Base-by-base conservation (phyloP, 805 yeast genomes). In the Candida taoyuanica region DNA sequence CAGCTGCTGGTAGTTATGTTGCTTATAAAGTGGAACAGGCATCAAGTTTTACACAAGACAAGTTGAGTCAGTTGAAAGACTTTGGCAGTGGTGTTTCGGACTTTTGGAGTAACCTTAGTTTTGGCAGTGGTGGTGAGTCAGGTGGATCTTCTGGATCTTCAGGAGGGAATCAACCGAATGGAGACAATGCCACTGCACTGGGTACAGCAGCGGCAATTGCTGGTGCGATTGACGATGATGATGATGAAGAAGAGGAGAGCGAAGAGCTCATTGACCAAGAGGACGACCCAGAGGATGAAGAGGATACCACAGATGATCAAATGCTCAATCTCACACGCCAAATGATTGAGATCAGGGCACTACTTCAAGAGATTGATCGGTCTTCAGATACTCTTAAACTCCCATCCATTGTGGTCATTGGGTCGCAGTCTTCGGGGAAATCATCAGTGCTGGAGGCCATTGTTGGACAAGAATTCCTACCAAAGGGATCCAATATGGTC, bases 401-500 rank as follows among this genome's bases (percentile, higher is more conserved):
- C 29, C 98, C 98, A 2, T 84, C 97, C 0, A 93, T 93, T 52
- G 98, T 93, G 21, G 98, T 93, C 3, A 77, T 93, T 45, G 99
- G 99, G 0, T 91, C 98, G 1, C 99, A 93, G 65, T 85, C 95
- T 7, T 85, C 96, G 30, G 99, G 99, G 31, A 93, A 93, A 60
- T 87, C 97, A 0, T 91, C 98, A 1, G 98, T 93, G 1, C 70
- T 93, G 33, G 98, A 93, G 60, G 77, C 96, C 6, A 85, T 93
- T 41, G 99, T 93, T 5, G 99, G 99, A n/a, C 95, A 85, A 51
- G 97, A 93, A 58, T 93, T 93, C 50, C 66, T 93, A 41, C 99
- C 99, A 25, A 93, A 93, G 61, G 99, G 99, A 23, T 77, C 86
- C 29, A 93, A 94, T 58, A 94, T 93, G 98, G 98, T 94, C 24